A percentile compares a stretch with the other conserved stretches of the same genome.
Conservation (phyloP, 2,329 filamentous ascomycete species). For the Colletotrichum cordylinicola region DNA sequence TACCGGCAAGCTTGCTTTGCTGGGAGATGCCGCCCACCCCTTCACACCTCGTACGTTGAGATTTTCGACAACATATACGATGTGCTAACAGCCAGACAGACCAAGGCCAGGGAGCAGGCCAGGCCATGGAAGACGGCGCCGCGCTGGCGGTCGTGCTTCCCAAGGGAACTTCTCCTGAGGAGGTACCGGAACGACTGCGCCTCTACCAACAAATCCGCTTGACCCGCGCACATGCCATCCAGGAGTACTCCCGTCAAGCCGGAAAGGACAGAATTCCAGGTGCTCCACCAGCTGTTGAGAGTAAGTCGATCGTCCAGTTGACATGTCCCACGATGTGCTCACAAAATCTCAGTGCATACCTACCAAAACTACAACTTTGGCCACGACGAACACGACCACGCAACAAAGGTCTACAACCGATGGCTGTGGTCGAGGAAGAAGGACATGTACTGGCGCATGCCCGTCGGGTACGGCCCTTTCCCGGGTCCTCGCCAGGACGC, state of each 20-base stretch:
- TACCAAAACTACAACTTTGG: slow-evolving; percentile 59
- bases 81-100: slow-evolving; percentile 23
- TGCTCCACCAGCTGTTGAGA: neutral
- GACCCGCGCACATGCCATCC: slow-evolving; percentile 61
- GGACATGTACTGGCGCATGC: slow-evolving; percentile 48
- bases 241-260: slow-evolving; percentile 59
- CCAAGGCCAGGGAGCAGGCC: slow-evolving; percentile 66
- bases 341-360: slow-evolving; percentile 34
- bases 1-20: slow-evolving; percentile 56
- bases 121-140: slow-evolving; percentile 71
- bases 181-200: slow-evolving; percentile 60
- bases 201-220: slow-evolving; percentile 66
- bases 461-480: slow-evolving; percentile 51
- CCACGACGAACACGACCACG: slow-evolving; percentile 64
- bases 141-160: slow-evolving; percentile 63
- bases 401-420: slow-evolving; percentile 53
- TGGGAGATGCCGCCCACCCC: slow-evolving; percentile 74
- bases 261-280: slow-evolving; percentile 45
- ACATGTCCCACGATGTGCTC: neutral
- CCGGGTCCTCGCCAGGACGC: slow-evolving; percentile 36
- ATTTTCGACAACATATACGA: no score
- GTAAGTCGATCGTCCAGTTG: neutral
- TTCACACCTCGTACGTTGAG: slow-evolving; percentile 61
- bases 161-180: slow-evolving; percentile 41
- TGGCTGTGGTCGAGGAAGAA: slow-evolving; percentile 48